Evolutionary conservation across 2,329 filamentous ascomycete genomes (phyloP), one percentile per base, ranked within the genome.

Genomic region (Pyricularia grisea): DNA sequence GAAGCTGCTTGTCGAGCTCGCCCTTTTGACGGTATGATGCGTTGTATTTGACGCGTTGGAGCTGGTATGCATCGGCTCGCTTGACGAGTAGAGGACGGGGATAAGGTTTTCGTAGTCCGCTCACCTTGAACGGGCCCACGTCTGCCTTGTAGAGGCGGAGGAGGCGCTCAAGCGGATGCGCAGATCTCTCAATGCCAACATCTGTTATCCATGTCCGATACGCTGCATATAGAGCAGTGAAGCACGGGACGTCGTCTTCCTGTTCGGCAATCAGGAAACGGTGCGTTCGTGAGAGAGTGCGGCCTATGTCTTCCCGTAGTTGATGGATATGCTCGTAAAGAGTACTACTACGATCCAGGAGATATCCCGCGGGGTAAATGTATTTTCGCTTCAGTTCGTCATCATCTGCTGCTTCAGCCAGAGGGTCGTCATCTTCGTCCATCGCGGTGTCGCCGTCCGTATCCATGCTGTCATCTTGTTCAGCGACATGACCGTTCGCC

Each of bases 181-280:
- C 94, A 23, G 94, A 97, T 70, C 94, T 87, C 79, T 99, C 95
- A 70, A 97, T 96, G 23, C 96, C 95, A 60, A 99, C 94, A 75
- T 99, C 95, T 1, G 97, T 93, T 74, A 99, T 98, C 93, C 94
- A 99, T 10, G 92, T 95, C 63, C 93, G 87, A 77, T 97, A 99
- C 1, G 94, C 92, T 27, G 91, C 91, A 79, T 97, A 99, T 2
- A 99, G 81, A 0, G 94, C 89, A 28, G 93, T 97, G 80, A 99
- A 99, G 79, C 93, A 97, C 20, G 92, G 89, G 0, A 99, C 95
- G 76, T 99, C 95, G 75, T 99, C 95, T 77, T 98, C 92, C 76
- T 97, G 94, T 71, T 94, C 89, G 71, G 88, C 81, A 23, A 88
- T 90, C 70, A 99, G 81, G 81, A 97, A 99, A 1, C 84, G 80